A percentile compares a stretch with the other conserved stretches of the same genome.
phyloP scores from a whole-genome alignment of 177 flowering plant species.

The Vitis hybrid region DNA sequence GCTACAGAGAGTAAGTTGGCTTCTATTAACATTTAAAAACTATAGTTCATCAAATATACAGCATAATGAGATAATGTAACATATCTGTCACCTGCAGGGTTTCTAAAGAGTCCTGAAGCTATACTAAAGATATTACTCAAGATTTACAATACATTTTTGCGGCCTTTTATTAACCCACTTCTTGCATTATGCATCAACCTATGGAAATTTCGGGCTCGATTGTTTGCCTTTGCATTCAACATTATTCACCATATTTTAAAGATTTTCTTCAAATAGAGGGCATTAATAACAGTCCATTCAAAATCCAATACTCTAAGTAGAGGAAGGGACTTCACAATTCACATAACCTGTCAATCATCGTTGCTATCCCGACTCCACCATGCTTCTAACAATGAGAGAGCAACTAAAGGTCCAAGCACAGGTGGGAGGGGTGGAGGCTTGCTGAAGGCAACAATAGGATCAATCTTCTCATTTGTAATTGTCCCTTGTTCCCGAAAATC shows the following conservation, averaged over 20 bases:
- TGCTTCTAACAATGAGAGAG: slow-evolving; percentile 51
- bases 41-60: background rate
- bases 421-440: slow-evolving; percentile 67
- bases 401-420: slow-evolving; percentile 55
- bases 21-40: slow-evolving; percentile 2
- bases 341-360: slow-evolving; percentile 40
- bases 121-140: slow-evolving; percentile 24
- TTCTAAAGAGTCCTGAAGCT: slow-evolving; percentile 39
- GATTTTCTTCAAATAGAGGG: slow-evolving; percentile 23
- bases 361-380: slow-evolving; percentile 39
- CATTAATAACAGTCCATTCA: background rate
- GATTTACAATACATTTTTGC: slow-evolving; percentile 34
- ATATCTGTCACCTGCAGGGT: slow-evolving; percentile 37
- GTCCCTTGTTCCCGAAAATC: slow-evolving; percentile 19
- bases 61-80: background rate
- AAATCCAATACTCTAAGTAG: background rate
- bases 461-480: slow-evolving; percentile 30
- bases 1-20: slow-evolving; percentile 49
- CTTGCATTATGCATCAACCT: slow-evolving; percentile 42
- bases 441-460: slow-evolving; percentile 61
- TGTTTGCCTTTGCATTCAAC: slow-evolving; percentile 27
- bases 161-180: slow-evolving; percentile 46
- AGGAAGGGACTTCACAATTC: background rate
- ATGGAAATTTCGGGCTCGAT: slow-evolving; percentile 28
- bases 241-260: slow-evolving; percentile 26